A percentile compares a stretch with the other conserved stretches of the same genome.
phyloP scores from a whole-genome alignment of 2,329 filamentous ascomycete species.

The Canariomyces notabilis region DNA sequence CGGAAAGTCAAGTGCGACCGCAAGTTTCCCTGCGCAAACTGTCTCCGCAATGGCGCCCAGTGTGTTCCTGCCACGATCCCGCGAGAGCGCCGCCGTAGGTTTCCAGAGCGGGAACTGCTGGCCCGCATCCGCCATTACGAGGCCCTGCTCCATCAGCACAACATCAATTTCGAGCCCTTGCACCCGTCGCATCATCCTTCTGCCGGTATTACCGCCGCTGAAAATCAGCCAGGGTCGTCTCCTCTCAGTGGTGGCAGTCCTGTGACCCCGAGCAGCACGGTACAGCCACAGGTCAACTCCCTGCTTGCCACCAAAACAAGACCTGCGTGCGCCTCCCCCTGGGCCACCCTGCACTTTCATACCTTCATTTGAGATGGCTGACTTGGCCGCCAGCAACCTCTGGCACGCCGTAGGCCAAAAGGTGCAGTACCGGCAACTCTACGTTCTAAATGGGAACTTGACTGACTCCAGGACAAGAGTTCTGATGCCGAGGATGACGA shows the following conservation, averaged over 20 bases:
- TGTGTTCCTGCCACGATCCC: conserved; percentile 41
- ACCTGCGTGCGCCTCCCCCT: too few species aligned
- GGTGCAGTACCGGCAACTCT: too few species aligned
- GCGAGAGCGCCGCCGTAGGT: conserved; percentile 38
- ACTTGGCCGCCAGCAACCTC: conserved; percentile 35
- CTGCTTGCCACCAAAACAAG: too few species aligned
- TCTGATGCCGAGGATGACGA: conserved; percentile 20
- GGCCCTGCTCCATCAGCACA: conserved; percentile 47
- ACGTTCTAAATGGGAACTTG: too few species aligned
- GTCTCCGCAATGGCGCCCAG: conserved; percentile 38
- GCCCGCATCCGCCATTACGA: conserved; percentile 55
- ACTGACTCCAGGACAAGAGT: too few species aligned
- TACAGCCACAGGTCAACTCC: too few species aligned
- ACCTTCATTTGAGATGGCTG: conserved; percentile 4
- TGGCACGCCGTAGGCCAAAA: conserved; percentile 42
- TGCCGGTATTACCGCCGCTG: conserved; percentile 14
- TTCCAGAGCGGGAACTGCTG: conserved; percentile 54
- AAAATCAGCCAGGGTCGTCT: conserved; percentile 25
- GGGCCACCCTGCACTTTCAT: too few species aligned
- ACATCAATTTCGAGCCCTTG: conserved; percentile 49
- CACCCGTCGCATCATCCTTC: conserved; percentile 28
- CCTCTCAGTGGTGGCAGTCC: too few species aligned
- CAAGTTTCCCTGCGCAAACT: conserved; percentile 52
- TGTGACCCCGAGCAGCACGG: too few species aligned
- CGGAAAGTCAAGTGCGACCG: conserved; percentile 61